phyloP scores from a whole-genome alignment of 805 yeast species.

The Limtongia smithiae region DNA sequence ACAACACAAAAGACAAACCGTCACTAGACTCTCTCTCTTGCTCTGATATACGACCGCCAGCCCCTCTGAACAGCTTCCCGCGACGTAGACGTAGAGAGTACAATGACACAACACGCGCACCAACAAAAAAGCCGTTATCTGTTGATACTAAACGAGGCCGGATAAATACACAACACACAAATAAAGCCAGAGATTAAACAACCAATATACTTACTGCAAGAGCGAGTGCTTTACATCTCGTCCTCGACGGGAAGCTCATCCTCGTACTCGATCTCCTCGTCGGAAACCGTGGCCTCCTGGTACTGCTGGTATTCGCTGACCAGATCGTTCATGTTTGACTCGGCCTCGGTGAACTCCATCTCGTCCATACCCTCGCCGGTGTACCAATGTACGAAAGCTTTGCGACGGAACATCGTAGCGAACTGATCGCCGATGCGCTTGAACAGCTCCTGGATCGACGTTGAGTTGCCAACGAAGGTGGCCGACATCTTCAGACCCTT shows the following conservation, averaged over 20 bases:
- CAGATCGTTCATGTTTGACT: constrained; percentile 85
- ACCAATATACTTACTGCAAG: too few species aligned
- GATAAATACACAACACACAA: too few species aligned
- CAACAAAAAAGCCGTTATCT: too few species aligned
- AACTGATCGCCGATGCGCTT: constrained; percentile 88
- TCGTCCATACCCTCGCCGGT: constrained; percentile 96
- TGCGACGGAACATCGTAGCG: constrained; percentile 87
- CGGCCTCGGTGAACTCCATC: constrained; percentile 92
- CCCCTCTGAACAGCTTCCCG: too few species aligned
- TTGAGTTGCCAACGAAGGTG: constrained; percentile 90
- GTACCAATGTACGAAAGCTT: constrained; percentile 96
- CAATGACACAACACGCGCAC: too few species aligned
- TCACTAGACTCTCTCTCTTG: too few species aligned
- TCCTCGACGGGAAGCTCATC: constrained; percentile 32
- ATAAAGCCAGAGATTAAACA: too few species aligned
- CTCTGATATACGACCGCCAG: too few species aligned
- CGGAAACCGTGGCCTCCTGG: constrained; percentile 79
- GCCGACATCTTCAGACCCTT: constrained; percentile 83
- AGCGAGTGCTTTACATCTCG: constrained; percentile 18
- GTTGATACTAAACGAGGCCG: too few species aligned
- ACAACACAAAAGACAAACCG: too few species aligned
- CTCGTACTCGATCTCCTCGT: constrained; percentile 67
- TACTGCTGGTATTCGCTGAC: constrained; percentile 91
- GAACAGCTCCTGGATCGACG: constrained; percentile 89
- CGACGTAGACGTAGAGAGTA: too few species aligned